Evolutionary conservation across 208 protist species (phyloP).

Genomic region (Naegleria fowleri): DNA sequence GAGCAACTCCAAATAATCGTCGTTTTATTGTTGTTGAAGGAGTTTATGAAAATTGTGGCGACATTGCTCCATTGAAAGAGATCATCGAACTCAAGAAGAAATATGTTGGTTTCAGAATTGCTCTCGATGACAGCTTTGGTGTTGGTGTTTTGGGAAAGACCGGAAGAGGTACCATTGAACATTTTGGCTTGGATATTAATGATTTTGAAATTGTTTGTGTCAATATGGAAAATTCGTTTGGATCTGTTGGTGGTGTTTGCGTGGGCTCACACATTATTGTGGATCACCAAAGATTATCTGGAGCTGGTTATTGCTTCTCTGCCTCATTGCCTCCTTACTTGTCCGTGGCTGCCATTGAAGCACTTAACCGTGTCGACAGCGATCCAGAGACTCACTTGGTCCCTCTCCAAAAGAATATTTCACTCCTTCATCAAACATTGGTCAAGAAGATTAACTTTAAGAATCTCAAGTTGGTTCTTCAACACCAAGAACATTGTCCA

Average conservation of each 20-base stretch:
- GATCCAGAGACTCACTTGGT: slow-evolving; percentile 33
- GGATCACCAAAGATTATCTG: slow-evolving; percentile 83
- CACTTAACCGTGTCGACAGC: slow-evolving; percentile 64
- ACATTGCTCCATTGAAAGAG: slow-evolving; percentile 69
- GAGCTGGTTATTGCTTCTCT: slow-evolving; percentile 91
- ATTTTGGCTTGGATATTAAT: slow-evolving; percentile 70
- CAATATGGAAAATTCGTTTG: slow-evolving; percentile 73
- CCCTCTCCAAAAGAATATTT: background rate
- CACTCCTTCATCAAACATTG: background rate
- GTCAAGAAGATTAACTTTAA: background rate
- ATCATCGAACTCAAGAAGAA: slow-evolving; percentile 82
- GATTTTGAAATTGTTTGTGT: slow-evolving; percentile 76
- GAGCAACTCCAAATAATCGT: slow-evolving; percentile 57
- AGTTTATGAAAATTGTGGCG: slow-evolving; percentile 80
- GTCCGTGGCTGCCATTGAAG: slow-evolving; percentile 63
- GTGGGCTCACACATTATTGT: slow-evolving; percentile 69
- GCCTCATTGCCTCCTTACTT: slow-evolving; percentile 90
- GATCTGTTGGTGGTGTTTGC: slow-evolving; percentile 88
- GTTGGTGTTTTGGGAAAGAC: slow-evolving; percentile 87
- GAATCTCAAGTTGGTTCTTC: background rate
- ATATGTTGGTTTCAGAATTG: slow-evolving; percentile 72
- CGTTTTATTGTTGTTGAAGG: slow-evolving; percentile 90
- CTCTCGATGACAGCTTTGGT: slow-evolving; percentile 91
- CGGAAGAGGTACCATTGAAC: slow-evolving; percentile 84
- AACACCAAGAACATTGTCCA: background rate